Evolutionary conservation across 495 filamentous ascomycete species (phyloP).

Genomic region (Neurospora terricola): DNA sequence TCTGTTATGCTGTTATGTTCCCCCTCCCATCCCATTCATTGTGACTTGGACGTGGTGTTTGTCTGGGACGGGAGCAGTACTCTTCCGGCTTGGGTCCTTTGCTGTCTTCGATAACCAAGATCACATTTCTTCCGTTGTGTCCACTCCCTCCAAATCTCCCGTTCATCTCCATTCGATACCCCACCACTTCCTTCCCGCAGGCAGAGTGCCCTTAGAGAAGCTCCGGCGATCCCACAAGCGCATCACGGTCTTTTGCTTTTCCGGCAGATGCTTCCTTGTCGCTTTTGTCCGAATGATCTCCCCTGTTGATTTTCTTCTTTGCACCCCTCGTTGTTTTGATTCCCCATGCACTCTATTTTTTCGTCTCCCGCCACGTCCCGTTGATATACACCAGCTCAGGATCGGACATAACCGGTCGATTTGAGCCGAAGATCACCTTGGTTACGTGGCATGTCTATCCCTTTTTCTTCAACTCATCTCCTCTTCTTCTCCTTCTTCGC

Average conservation of each 20-base stretch:
- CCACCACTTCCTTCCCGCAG: background rate
- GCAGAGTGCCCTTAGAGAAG: background rate
- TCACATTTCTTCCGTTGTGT: background rate
- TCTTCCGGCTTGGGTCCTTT: background rate
- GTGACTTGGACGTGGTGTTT: background rate
- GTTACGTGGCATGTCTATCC: background rate
- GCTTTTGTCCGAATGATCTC: background rate
- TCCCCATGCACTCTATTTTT: background rate
- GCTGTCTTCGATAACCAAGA: background rate
- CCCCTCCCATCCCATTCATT: background rate
- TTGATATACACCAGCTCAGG: background rate
- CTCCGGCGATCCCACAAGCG: background rate
- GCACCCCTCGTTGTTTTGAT: background rate
- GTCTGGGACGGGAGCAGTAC: background rate
- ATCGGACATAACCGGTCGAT: background rate
- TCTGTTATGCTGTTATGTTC: background rate
- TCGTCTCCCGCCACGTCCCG: background rate
- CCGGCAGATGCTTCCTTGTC: background rate
- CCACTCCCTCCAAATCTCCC: background rate
- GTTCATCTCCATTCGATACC: background rate
- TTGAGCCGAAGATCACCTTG: background rate
- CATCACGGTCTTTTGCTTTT: background rate
- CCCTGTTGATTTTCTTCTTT: background rate
- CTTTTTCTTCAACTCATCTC: background rate
- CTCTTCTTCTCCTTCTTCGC: background rate